A percentile compares a stretch with the other conserved stretches of the same genome.
Evolutionary conservation across 2,329 filamentous ascomycete genomes (phyloP).

Genomic region (Diaporthe sp.): DNA sequence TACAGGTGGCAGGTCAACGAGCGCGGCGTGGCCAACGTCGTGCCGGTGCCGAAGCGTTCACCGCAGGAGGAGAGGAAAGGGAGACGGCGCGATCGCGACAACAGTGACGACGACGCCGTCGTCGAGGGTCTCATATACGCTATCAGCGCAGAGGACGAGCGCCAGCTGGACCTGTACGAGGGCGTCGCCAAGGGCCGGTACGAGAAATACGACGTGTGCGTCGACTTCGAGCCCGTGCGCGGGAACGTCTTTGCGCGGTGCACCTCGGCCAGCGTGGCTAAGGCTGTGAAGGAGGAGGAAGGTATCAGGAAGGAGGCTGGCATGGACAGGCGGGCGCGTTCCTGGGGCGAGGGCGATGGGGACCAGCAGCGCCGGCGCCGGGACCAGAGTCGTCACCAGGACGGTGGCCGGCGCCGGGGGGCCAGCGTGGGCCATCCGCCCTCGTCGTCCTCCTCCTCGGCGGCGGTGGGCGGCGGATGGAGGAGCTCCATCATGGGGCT

Average conservation of each 20-base stretch:
- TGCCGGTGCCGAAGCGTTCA: background rate
- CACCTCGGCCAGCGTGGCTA: constrained; percentile 6
- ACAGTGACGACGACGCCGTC: background rate
- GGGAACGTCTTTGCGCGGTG: constrained; percentile 14
- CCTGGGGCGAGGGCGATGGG: background rate
- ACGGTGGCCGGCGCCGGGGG: background rate
- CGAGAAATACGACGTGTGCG: background rate
- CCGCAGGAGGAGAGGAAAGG: no score
- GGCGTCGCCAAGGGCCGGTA: background rate
- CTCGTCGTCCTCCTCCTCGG: background rate
- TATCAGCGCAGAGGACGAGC: background rate
- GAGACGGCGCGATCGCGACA: background rate
- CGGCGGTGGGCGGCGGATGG: background rate
- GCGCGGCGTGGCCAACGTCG: constrained; percentile 4
- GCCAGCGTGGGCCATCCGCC: background rate
- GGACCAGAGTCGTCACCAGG: background rate
- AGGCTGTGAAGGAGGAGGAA: background rate
- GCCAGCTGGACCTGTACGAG: background rate
- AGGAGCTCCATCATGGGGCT: constrained; percentile 9
- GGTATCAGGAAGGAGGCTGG: background rate
- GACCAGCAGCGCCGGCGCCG: background rate
- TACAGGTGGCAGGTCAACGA: constrained; percentile 19
- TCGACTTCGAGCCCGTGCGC: constrained; percentile 19
- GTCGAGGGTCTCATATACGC: constrained; percentile 12
- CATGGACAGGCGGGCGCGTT: background rate